Conservation (phyloP, 2,329 filamentous ascomycete genomes). For the Ophiostoma fasciatum region DNA sequence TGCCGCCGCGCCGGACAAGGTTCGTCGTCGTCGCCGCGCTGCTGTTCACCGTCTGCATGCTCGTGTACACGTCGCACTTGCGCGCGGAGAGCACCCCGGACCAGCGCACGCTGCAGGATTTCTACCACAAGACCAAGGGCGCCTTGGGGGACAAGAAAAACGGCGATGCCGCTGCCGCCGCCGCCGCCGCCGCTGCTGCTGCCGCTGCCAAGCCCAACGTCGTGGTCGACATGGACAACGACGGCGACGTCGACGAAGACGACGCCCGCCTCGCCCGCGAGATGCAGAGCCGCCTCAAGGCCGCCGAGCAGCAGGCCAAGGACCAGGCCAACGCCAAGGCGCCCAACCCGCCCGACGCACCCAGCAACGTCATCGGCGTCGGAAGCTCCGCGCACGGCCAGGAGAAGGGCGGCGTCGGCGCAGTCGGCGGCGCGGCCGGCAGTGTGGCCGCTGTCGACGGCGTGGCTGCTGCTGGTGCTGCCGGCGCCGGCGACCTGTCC, state of each 20-base stretch:
- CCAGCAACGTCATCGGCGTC: conserved; percentile 41
- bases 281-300: conserved; percentile 48
- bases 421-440: too few species aligned
- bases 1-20: too few species aligned
- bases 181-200: conserved; percentile 18
- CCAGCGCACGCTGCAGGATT: conserved; percentile 29
- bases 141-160: conserved; percentile 27
- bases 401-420: conserved; percentile 33
- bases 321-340: conserved; percentile 53
- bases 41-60: conserved; percentile 47
- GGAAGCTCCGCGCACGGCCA: conserved; percentile 42
- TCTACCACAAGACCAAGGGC: conserved; percentile 44
- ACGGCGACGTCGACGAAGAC: conserved; percentile 41
- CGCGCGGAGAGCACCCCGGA: conserved; percentile 34
- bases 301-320: conserved; percentile 55
- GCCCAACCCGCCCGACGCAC: conserved; percentile 42
- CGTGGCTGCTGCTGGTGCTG: conserved; percentile 23
- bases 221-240: conserved; percentile 34
- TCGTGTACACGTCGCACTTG: conserved; percentile 58
- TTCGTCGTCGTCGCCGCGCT: conserved; percentile 50
- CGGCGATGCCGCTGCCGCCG: not conserved
- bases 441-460: conserved; percentile 34
- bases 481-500: conserved; percentile 27
- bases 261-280: conserved; percentile 36
- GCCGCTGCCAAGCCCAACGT: conserved; percentile 19